Evolutionary conservation across 129 eudicot species (phyloP).

Genomic region (Erigeron canadensis): DNA sequence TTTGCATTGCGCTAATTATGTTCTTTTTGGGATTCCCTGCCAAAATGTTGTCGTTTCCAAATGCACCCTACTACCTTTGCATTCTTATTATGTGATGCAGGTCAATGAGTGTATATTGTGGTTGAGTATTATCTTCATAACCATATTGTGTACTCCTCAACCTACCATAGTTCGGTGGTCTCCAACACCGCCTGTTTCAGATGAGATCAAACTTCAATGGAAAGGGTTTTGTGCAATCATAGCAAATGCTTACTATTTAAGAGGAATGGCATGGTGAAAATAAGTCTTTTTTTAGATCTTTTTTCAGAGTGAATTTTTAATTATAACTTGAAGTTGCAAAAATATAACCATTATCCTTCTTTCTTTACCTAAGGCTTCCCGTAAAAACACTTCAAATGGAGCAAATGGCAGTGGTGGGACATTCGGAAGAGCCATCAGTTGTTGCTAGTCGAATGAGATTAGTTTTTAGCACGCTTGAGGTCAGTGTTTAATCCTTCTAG

Average conservation of each 20-base stretch:
- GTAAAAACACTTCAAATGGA: conserved; percentile 97
- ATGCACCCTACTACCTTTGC: not conserved
- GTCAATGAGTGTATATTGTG: conserved; percentile 94
- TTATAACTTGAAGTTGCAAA: not conserved
- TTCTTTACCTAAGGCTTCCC: conserved; percentile 60
- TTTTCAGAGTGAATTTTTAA: not conserved
- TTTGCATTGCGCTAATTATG: not conserved
- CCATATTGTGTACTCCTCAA: conserved; percentile 96
- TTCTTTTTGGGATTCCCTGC: not conserved
- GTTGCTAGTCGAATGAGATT: conserved; percentile 97
- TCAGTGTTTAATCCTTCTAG: conserved; percentile 23
- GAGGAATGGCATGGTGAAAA: conserved; percentile 98
- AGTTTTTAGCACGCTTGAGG: conserved; percentile 98
- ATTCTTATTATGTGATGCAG: conserved; percentile 37
- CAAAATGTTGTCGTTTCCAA: not conserved
- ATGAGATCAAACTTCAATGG: conserved; percentile 78
- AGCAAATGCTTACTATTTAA: conserved; percentile 83
- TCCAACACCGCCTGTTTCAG: conserved; percentile 74
- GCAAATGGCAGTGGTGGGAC: conserved; percentile 89
- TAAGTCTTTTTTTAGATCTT: conserved; percentile 1
- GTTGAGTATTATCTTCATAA: conserved; percentile 90
- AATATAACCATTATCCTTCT: not conserved
- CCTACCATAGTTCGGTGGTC: conserved; percentile 97
- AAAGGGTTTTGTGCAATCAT: conserved; percentile 94
- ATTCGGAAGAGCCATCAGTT: conserved; percentile 88